Conservation (phyloP, 768 basidiomycete species). For the Mycena sanguinolenta region DNA sequence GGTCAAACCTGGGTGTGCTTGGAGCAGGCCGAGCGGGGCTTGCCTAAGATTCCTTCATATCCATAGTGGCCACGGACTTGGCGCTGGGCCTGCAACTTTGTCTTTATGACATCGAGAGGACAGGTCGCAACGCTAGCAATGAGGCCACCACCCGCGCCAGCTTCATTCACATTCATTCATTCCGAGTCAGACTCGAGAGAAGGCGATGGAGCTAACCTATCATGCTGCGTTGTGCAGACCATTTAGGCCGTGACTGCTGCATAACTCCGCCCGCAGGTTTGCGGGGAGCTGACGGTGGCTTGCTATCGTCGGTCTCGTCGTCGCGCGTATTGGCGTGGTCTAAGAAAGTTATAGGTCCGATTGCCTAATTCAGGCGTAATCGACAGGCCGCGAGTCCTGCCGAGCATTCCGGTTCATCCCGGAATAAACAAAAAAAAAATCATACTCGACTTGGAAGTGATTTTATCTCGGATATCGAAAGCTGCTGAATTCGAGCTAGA, state of each 20-base stretch:
- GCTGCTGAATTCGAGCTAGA: no score
- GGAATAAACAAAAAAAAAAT: background rate
- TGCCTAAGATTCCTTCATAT: slow-evolving; percentile 85
- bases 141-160: slow-evolving; percentile 96
- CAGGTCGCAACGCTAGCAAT: slow-evolving; percentile 95
- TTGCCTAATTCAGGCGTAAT: background rate
- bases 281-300: slow-evolving; percentile 56
- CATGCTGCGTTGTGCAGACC: slow-evolving; percentile 86
- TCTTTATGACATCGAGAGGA: slow-evolving; percentile 98
- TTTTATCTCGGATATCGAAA: no score
- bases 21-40: slow-evolving; percentile 39
- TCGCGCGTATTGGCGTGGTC: slow-evolving; percentile 20
- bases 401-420: background rate
- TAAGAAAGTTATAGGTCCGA: background rate
- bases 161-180: slow-evolving; percentile 51
- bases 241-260: slow-evolving; percentile 70
- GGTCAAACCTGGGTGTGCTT: slow-evolving; percentile 35
- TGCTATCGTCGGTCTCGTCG: slow-evolving; percentile 40
- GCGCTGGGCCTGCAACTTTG: slow-evolving; percentile 95
- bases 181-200: slow-evolving; percentile 25
- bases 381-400: background rate
- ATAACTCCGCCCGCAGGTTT: slow-evolving; percentile 77
- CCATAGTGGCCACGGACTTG: slow-evolving; percentile 74
- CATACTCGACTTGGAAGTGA: no score
- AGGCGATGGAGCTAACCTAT: slow-evolving; percentile 67